Percentiles rank a stretch among this genome's conserved stretches.
These are phyloP conservation scores for Dichotomopilus funicola DNA, from an alignment of 2,329 filamentous ascomycete genomes.

Conservation along the genomic window DNA sequence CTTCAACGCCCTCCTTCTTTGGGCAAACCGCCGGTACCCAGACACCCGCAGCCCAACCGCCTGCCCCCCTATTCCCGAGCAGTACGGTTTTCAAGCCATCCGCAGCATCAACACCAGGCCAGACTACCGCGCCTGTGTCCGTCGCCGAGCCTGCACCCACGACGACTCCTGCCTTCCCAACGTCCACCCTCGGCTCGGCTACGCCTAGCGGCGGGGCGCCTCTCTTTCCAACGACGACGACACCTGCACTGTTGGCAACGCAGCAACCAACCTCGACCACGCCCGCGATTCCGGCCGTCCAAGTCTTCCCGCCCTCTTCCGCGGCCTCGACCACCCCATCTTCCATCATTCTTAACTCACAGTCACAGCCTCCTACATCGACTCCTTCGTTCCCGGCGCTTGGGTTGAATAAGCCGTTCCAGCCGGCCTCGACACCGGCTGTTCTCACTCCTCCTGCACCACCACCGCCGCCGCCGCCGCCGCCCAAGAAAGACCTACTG, in stretches of 20 bases:
- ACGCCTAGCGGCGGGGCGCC: not conserved
- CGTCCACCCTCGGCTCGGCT: not conserved
- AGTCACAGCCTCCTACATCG: not conserved
- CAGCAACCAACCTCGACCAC: conserved; percentile 10
- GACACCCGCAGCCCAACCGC: not conserved
- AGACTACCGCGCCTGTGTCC: not conserved
- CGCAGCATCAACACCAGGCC: not conserved
- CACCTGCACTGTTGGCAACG: not conserved
- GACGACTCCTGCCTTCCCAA: not conserved
- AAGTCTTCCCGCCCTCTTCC: conserved; percentile 12
- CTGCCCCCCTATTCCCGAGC: not conserved
- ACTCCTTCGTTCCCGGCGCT: not conserved
- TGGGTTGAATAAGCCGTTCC: not conserved
- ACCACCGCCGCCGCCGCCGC: conserved; percentile 9
- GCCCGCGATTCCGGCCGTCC: conserved; percentile 9
- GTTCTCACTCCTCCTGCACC: not conserved
- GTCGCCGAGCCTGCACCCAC: not conserved
- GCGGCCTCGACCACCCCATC: not conserved
- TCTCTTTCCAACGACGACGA: conserved; percentile 1
- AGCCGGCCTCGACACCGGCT: not conserved
- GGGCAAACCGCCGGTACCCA: too few relatives aligned
- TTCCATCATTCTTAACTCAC: not conserved
- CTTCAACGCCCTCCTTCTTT: not conserved
- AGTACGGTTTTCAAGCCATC: not conserved
- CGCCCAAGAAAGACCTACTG: conserved; percentile 35